Percentiles rank a stretch among this genome's conserved stretches.
phyloP scores from a whole-genome alignment of 106 monocot genomes.

The Iris macrosiphon region DNA sequence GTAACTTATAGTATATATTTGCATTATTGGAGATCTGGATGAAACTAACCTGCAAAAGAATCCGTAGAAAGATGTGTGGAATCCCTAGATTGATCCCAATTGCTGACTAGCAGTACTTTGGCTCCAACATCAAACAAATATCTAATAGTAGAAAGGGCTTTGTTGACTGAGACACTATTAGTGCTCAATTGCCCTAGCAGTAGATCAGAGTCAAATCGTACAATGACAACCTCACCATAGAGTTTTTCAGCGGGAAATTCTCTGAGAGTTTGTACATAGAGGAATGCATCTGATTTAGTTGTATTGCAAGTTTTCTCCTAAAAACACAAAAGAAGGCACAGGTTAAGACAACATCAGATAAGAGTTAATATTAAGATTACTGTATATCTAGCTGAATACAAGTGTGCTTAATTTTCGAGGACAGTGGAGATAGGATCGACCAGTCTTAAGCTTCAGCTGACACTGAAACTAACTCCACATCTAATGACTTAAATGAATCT shows the following conservation, averaged over 20 bases:
- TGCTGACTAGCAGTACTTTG: slow-evolving; percentile 55
- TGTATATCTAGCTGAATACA: no score
- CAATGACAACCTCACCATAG: slow-evolving; percentile 52
- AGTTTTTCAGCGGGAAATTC: slow-evolving; percentile 71
- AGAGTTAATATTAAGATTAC: no score
- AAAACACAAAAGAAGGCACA: slow-evolving; percentile 4
- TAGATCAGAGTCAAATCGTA: slow-evolving; percentile 60
- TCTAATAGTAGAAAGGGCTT: slow-evolving; percentile 61
- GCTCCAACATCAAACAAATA: slow-evolving; percentile 67
- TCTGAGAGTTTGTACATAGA: slow-evolving; percentile 71
- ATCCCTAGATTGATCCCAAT: slow-evolving; percentile 36
- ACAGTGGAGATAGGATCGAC: no score
- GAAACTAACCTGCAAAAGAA: slow-evolving; percentile 56
- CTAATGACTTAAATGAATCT: no score
- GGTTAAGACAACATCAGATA: no score
- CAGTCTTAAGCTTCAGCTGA: no score
- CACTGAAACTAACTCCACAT: no score
- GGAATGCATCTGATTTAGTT: slow-evolving; percentile 18
- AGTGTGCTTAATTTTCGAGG: no score
- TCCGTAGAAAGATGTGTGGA: slow-evolving; percentile 25
- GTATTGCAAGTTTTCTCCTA: slow-evolving; percentile 27
- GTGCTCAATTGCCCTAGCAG: slow-evolving; percentile 18
- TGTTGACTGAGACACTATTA: slow-evolving; percentile 14
- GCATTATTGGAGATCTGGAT: slow-evolving; percentile 7
- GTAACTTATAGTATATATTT: no score